Evolutionary conservation across 2,329 filamentous ascomycete species (phyloP).

Genomic region (Cercospora zeae-maydis): DNA sequence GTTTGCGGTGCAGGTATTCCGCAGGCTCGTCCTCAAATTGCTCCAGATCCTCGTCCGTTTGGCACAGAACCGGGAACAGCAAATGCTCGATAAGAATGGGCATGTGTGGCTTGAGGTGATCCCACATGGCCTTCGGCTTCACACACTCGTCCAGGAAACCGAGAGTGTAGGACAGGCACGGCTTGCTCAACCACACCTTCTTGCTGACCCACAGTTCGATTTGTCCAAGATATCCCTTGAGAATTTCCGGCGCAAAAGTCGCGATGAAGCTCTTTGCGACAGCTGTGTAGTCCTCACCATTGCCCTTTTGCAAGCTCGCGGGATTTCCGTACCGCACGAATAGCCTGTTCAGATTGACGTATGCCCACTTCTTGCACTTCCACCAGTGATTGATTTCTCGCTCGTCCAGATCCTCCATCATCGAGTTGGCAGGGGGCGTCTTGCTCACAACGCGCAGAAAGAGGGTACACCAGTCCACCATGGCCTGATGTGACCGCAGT

Average conservation of each 20-base stretch:
- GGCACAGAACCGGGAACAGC: slow-evolving; percentile 90
- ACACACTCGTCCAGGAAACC: slow-evolving; percentile 97
- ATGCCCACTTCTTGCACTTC: slow-evolving; percentile 99
- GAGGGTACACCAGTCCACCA: slow-evolving; percentile 93
- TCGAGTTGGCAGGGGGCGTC: slow-evolving; percentile 70
- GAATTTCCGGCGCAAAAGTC: slow-evolving; percentile 90
- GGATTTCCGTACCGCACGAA: slow-evolving; percentile 94
- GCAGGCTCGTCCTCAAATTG: slow-evolving; percentile 92
- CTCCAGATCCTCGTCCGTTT: slow-evolving; percentile 86
- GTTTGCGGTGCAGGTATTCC: slow-evolving; percentile 93
- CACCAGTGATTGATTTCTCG: slow-evolving; percentile 96
- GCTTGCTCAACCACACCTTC: slow-evolving; percentile 89
- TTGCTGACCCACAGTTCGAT: slow-evolving; percentile 98
- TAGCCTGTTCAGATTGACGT: slow-evolving; percentile 92
- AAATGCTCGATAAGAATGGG: slow-evolving; percentile 91
- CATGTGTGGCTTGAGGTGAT: slow-evolving; percentile 86
- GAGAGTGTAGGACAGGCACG: slow-evolving; percentile 87
- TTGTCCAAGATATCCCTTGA: slow-evolving; percentile 89
- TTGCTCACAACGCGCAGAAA: slow-evolving; percentile 90
- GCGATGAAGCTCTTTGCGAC: slow-evolving; percentile 89
- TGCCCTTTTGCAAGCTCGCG: slow-evolving; percentile 66
- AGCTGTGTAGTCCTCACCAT: slow-evolving; percentile 69
- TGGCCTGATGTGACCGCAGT: slow-evolving; percentile 74
- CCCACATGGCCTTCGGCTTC: slow-evolving; percentile 96
- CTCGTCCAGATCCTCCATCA: slow-evolving; percentile 76